Evolutionary conservation across 352 stramenopile genomes (phyloP).

Genomic region (Peronosclerospora sorghi): DNA sequence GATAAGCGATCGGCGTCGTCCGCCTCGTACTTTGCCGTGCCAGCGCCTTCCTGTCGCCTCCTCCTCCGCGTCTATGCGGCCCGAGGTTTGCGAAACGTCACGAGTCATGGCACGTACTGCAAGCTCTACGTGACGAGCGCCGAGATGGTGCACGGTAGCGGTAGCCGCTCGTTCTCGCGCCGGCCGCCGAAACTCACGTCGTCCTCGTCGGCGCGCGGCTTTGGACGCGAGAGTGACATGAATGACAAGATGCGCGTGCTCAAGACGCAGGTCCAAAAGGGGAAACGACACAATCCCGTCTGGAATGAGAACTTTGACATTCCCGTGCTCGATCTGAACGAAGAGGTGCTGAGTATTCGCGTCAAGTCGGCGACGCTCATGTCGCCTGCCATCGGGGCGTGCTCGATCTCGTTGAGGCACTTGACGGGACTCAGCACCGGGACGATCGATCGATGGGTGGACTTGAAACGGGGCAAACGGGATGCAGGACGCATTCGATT

Average conservation of each 20-base stretch:
- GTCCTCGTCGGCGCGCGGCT: constrained; percentile 17
- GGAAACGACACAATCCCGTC: constrained; percentile 28
- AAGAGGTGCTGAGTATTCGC: constrained; percentile 55
- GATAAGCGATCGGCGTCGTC: constrained; percentile 25
- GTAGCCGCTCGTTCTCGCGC: constrained; percentile 26
- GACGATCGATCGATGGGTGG: constrained; percentile 49
- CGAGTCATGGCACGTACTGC: constrained; percentile 62
- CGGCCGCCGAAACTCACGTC: constrained; percentile 19
- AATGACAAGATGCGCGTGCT: constrained; percentile 25
- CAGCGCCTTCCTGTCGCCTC: constrained; percentile 21
- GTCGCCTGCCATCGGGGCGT: constrained; percentile 42
- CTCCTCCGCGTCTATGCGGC: constrained; percentile 56
- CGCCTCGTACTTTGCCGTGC: constrained; percentile 24
- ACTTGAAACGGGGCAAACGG: constrained; percentile 41
- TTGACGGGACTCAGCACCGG: constrained; percentile 21
- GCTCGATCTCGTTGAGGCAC: constrained; percentile 33
- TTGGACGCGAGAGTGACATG: constrained; percentile 4
- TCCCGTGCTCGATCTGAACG: constrained; percentile 26
- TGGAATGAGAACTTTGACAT: constrained; percentile 81
- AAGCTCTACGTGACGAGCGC: constrained; percentile 50
- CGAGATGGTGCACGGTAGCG: constrained; percentile 35
- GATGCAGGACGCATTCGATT: constrained; percentile 48
- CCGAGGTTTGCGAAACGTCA: constrained; percentile 48
- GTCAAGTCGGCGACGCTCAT: constrained; percentile 65
- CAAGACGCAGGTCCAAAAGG: constrained; percentile 64